Conservation (phyloP, 2,329 filamentous ascomycete species). For the Xylariaceae sp. region DNA sequence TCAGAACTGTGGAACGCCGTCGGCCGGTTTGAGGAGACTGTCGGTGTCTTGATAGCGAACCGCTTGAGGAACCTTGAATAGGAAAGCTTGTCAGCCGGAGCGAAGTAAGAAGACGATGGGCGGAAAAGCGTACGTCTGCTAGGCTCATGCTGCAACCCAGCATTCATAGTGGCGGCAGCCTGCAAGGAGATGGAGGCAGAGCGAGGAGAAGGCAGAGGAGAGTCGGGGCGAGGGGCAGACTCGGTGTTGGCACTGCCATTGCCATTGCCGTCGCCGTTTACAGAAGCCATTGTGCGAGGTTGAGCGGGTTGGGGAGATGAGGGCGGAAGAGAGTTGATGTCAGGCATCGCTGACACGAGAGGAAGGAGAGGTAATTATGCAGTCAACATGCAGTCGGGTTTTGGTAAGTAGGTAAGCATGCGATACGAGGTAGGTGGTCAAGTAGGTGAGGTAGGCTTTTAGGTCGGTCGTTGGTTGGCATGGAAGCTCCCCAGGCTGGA, state of each 20-base stretch:
- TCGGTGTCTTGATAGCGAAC: conserved; percentile 43
- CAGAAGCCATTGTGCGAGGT: conserved; percentile 1
- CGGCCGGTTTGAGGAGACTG: conserved; percentile 48
- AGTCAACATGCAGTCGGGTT: too few species aligned
- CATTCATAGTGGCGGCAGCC: conserved; percentile 73
- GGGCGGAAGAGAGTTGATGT: conserved; percentile 56
- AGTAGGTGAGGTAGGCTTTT: too few species aligned
- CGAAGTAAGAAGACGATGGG: background rate
- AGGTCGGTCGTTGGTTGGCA: too few species aligned
- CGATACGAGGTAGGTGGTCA: too few species aligned
- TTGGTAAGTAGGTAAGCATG: too few species aligned
- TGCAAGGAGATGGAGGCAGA: conserved; percentile 68
- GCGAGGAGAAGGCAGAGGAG: conserved; percentile 58
- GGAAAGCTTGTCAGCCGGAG: conserved; percentile 5
- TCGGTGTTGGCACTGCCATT: conserved; percentile 22
- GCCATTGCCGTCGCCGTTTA: conserved; percentile 8
- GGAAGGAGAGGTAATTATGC: too few species aligned
- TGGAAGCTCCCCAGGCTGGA: too few species aligned
- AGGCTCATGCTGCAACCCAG: conserved; percentile 64
- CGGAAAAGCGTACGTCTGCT: conserved; percentile 44
- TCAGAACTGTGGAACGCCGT: conserved; percentile 64
- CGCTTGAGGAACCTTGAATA: conserved; percentile 45
- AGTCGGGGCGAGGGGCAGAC: conserved; percentile 32
- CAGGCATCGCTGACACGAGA: conserved; percentile 39
- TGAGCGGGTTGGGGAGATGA: conserved; percentile 32